Base-by-base conservation (phyloP, 148 eudicot species). In the Rhododendron ferrugineum region DNA sequence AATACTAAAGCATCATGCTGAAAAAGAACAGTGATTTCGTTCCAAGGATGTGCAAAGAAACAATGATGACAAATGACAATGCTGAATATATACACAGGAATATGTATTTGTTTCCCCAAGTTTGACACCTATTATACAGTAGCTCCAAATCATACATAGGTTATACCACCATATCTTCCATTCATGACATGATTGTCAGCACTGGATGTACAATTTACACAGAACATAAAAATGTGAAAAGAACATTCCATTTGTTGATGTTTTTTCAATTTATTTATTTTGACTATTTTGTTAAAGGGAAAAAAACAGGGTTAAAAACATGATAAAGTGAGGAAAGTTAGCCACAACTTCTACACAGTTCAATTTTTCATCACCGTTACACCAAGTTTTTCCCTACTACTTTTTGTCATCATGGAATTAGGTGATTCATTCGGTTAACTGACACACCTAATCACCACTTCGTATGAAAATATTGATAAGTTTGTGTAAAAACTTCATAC, bases 401-500 rank as follows among this genome's bases (percentile, higher is more conserved):
- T 58, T 42, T 8, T 15, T 36, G 16, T 82, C 44, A 36, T 66
- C 56, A 42, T 42, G 36, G 66, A 64, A 42, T 44, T 40, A 40
- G 44, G 44, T 40, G 44, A 40, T 40, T 40, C 32, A 62, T 6
- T 64, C 0, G 26, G 22, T 58, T 23, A 23, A 44, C 20, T n/a
- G 34, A 78, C 62, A 80, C 44, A 56, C 13, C 9, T 36, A 34
- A 34, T 80, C 28, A 56, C 44, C 22, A 18, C 47, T 46, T 68
- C 62, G 34, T n/a, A 6, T 37, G n/a, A 82, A 83, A 83, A 49
- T 16, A 30, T 4, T 8, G 44, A 72, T 73, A 50, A 28, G 60
- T 14, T 68, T 72, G 79, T 20, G 47, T 49, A 72, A 23, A 42
- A 73, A 16, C 34, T 82, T 14, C 89, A 81, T 91, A 96, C 98